Base-by-base conservation (phyloP, 2,329 filamentous ascomycete genomes). In the Hymenoscyphus infarciens region DNA sequence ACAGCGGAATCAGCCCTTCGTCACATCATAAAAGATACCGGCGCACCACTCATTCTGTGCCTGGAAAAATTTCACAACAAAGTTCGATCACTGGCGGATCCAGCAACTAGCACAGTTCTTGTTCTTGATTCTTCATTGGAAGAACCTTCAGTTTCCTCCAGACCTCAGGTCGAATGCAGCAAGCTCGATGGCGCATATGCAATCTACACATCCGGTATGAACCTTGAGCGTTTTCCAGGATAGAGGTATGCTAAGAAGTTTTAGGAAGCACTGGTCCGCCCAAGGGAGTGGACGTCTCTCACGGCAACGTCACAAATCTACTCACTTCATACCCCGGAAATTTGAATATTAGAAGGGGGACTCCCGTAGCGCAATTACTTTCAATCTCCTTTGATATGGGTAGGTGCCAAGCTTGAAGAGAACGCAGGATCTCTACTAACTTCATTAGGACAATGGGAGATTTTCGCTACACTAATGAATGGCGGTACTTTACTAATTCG, bases 221-320 rank as follows among this genome's bases (percentile, higher is more conserved):
- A 31, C 15, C 10, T 5, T 2, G 5, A 55, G 4, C 3, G 16
- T 86, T 64, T 1, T 31, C 75, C 57, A 72, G 74, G 5, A 31
- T 31, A 25, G 82, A 6, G 2, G 11, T 4, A 13, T 59, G 61
- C 61, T 66, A 10, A 66, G 33, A n/a, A 13, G 83, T 19, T 53
- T 63, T 29, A 73, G 72, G 73, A 45, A 86, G 83, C 15, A 96
- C 92, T 0, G 92, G 92, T 54, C 82, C 89, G 6, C 92, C 92
- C 58, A 97, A 97, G 81, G 92, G 92, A 72, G 92, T 95, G 8
- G 81, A 86, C 70, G 78, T 86, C 25, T 80, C 78, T 19, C 84
- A 87, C 64, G 72, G 72, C 39, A 83, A 83, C 66, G 81, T 85
- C 19, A 78, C 80, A 16, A 86, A 86, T 70, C 74, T 83, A 11